Evolutionary conservation across 805 yeast species (phyloP).

Genomic region (Cyberlindnera maclurae): DNA sequence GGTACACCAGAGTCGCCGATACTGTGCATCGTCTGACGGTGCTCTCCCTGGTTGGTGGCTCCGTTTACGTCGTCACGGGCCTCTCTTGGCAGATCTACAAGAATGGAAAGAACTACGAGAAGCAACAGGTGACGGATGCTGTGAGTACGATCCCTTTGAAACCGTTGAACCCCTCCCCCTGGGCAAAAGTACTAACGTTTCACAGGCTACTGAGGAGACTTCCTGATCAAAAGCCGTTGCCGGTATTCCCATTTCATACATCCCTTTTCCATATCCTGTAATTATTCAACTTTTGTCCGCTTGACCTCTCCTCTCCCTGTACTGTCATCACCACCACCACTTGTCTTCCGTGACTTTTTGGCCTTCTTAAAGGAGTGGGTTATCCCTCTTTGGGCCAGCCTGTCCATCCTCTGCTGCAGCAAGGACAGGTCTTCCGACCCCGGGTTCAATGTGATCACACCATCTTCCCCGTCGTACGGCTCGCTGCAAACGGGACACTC

Average conservation of each 20-base stretch:
- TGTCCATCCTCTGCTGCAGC: conserved; percentile 20
- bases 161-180: no score
- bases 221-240: no score
- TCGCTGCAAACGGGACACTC: conserved; percentile 38
- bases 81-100: conserved; percentile 44
- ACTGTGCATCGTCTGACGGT: conserved; percentile 69
- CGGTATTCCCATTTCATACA: no score
- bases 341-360: conserved; percentile 6
- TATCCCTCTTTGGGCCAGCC: conserved; percentile 22
- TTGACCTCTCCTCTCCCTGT: background rate
- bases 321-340: background rate
- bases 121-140: conserved; percentile 23
- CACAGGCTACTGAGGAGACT: no score
- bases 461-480: conserved; percentile 13
- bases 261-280: background rate
- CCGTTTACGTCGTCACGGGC: conserved; percentile 44
- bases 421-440: conserved; percentile 14
- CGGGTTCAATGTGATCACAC: conserved; percentile 35
- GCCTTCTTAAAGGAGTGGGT: conserved; percentile 30
- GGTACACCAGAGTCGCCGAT: conserved; percentile 72
- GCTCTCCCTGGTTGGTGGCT: conserved; percentile 53
- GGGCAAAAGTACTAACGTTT: no score
- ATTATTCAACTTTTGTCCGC: conserved; percentile 1
- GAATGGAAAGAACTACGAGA: conserved; percentile 46
- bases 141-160: no score